A percentile compares a stretch with the other conserved stretches of the same genome.
Conservation (phyloP, 2,329 filamentous ascomycete genomes). For the Curvularia hawaiiensis region DNA sequence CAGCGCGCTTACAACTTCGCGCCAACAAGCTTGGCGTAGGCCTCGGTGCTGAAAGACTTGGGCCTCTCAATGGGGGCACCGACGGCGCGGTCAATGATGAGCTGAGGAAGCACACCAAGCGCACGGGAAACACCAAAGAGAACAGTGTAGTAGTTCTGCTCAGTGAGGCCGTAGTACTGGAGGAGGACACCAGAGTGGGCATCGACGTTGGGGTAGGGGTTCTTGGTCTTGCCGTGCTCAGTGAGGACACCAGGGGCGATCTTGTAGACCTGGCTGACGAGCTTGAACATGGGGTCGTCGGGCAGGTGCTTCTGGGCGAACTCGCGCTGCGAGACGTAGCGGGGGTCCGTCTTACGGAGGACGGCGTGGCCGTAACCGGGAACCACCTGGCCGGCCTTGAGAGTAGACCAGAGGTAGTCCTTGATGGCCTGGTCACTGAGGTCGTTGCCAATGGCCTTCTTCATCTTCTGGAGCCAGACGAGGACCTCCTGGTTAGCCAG, state of each 20-base stretch:
- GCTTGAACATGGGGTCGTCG: conserved; percentile 99
- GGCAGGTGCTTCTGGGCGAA: conserved; percentile 94
- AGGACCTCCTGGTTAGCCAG: conserved; percentile 99
- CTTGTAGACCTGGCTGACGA: conserved; percentile 99
- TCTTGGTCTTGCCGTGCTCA: conserved; percentile 99
- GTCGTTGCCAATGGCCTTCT: conserved; percentile 90
- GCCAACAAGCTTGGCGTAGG: conserved; percentile 89
- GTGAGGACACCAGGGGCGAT: conserved; percentile 97
- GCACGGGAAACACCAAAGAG: conserved; percentile 98
- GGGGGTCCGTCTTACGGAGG: conserved; percentile 98
- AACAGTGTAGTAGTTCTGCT: conserved; percentile 99
- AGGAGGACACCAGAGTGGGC: conserved; percentile 99
- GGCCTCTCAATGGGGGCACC: conserved; percentile 97
- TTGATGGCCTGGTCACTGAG: conserved; percentile 96
- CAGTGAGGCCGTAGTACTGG: conserved; percentile 98
- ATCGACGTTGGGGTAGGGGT: conserved; percentile 98
- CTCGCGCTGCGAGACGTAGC: conserved; percentile 97
- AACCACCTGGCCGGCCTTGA: conserved; percentile 94
- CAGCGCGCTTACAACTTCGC: conserved; percentile 76
- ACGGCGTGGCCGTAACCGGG: conserved; percentile 99
- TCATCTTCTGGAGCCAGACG: conserved; percentile 99
- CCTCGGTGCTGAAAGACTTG: conserved; percentile 98
- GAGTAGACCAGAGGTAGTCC: conserved; percentile 97
- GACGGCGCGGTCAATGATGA: conserved; percentile 98
- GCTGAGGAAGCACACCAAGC: conserved; percentile 96